Conservation (phyloP, 2,329 filamentous ascomycete genomes). For the Hymenoscyphus albidus region DNA sequence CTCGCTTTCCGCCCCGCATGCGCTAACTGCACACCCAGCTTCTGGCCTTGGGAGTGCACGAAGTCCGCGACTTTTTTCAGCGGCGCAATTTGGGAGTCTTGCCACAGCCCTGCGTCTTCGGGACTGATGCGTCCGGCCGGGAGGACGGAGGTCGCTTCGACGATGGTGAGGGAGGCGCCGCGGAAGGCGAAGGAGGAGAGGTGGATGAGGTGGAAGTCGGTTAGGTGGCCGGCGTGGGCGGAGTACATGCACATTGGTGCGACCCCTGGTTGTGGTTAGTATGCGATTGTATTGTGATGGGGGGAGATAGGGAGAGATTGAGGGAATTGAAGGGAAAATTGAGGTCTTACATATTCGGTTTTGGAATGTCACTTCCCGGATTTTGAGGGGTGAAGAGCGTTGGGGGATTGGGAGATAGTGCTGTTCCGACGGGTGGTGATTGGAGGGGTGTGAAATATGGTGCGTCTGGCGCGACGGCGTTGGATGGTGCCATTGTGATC, state of each 20-base stretch:
- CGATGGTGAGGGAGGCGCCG: slow-evolving; percentile 35
- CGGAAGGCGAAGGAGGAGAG: slow-evolving; percentile 33
- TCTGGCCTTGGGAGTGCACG: slow-evolving; percentile 51
- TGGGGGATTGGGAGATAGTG: slow-evolving; percentile 29
- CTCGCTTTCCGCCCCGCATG: slow-evolving; percentile 54
- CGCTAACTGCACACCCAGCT: slow-evolving; percentile 66
- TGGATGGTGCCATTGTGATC: slow-evolving; percentile 12
- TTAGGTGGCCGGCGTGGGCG: slow-evolving; percentile 31
- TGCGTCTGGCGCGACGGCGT: slow-evolving; percentile 23
- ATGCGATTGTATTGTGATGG: neutral
- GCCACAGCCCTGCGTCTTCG: slow-evolving; percentile 35
- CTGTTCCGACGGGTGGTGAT: slow-evolving; percentile 31
- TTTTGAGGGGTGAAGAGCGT: slow-evolving; percentile 44
- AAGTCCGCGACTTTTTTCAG: slow-evolving; percentile 39
- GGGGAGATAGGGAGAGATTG: neutral
- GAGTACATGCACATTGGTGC: slow-evolving; percentile 46
- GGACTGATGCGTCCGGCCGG: slow-evolving; percentile 35
- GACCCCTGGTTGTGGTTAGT: slow-evolving; percentile 32
- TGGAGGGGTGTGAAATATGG: slow-evolving; percentile 35
- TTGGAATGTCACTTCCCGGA: slow-evolving; percentile 42
- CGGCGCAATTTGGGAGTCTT: slow-evolving; percentile 37
- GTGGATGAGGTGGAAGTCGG: slow-evolving; percentile 35
- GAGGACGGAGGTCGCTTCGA: slow-evolving; percentile 36
- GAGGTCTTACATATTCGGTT: slow-evolving; percentile 39
- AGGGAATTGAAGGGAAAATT: neutral